Base-by-base conservation (phyloP, 768 basidiomycete genomes). In the Serendipita sp. region DNA sequence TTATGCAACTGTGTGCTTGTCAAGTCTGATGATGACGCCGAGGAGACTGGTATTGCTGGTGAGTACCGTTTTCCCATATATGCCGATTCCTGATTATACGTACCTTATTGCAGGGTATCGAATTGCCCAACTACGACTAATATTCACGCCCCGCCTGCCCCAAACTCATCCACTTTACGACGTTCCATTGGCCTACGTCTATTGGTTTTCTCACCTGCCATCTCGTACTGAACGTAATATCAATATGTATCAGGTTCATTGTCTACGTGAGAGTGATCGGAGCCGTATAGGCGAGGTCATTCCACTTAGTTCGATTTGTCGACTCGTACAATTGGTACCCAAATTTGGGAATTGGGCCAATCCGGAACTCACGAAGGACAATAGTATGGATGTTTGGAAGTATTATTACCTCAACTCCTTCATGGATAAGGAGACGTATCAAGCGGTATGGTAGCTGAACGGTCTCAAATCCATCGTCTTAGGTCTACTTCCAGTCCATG, bases 371-470 rank as follows among this genome's bases (percentile, higher is more conserved):
- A 73, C 70, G 0, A 66, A 69, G 3, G 65, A 70, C n/a, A 70
- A 66, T 32, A 63, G 66, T 53, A 34, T 64, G 41, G 41, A 41
- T 13, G 41, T 41, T 13, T 41, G 41, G 41, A 41, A 41, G 0
- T 69, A 71, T 16, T 74, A 72, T 38, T 72, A 69, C 35, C 63
- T 76, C 62, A 74, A 76, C 53, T 73, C 72, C 56, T 76, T 75
- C 64, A 74, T 71, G 51, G 67, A 68, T 30, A 76, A 76, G 64
- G 72, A 76, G 18, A 51, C 70, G 4, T 71, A 66, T 53, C 48
- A 53, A 53, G 18, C 18, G 10, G 48, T 53, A 7, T 53, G 48
- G 48, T 53, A 53, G 48, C 18, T n/a, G 45, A 18, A 46, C 45
- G 15, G 45, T 18, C 15, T 46, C 45, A 46, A 46, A 46, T 24